Base-by-base conservation (phyloP, 768 basidiomycete species). In the Agaricus blazei region DNA sequence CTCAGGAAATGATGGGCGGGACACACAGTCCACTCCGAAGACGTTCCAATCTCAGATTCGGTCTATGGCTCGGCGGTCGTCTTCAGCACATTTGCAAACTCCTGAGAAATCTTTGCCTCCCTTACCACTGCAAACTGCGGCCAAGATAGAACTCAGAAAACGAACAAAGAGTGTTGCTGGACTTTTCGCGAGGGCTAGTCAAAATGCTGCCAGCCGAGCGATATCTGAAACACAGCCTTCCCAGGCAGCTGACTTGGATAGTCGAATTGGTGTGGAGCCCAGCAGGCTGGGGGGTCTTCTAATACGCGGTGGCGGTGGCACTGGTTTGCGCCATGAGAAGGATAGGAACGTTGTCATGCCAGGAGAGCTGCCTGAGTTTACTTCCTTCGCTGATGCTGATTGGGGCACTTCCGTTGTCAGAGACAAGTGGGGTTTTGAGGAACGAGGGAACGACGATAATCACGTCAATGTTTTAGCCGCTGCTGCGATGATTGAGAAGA, bases 401-500 rank as follows among this genome's bases (percentile, higher is more conserved):
- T 5, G 24, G 11, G 31, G 19, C 34, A 41, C n/a, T 41, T 14
- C 52, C 2, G 36, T 8, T 43, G 29, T 4, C 0, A 46, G 37
- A 47, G 1, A 6, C 24, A 37, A 54, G 14, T 38, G 38, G 11
- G 48, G 47, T 37, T 31, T 8, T 15, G 44, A 45, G 23, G 37
- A 31, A 9, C 9, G 27, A 40, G 46, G 14, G 31, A 36, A 38
- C 8, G 34, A n/a, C 14, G 52, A 42, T 48, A 40, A 45, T 12
- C 38, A 38, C 11, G 38, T 47, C 12, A 54, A 46, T 50, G 52
- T 59, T 28, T 52, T 62, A 34, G 56, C 56, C 23, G 59, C 58
- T 23, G 61, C 61, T 28, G 61, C 61, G 19, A 57, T 41, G 40
- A 62, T 62, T 48, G 61, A 62, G 23, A 54, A 52, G 55, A 45